These are phyloP conservation scores for Grigorovia humatica DNA, from an alignment of 805 yeast genomes.

Conservation along the genomic window DNA sequence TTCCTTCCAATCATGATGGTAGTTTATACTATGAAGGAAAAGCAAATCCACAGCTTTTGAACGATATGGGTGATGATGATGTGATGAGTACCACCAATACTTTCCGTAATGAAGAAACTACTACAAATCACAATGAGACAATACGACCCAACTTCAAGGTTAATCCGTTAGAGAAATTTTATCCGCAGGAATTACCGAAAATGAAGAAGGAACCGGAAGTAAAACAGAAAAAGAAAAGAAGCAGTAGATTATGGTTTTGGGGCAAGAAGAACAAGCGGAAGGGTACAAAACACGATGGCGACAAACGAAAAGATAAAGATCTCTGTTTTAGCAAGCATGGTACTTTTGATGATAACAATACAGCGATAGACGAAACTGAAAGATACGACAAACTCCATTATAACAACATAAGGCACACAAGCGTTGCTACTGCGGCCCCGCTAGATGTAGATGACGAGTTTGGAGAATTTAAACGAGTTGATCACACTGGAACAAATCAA, in stretches of 20 bases:
- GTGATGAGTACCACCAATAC: background rate
- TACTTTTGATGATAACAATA: background rate
- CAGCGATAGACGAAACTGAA: background rate
- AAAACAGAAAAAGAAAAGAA: conserved; percentile 8
- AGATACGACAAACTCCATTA: too few species aligned
- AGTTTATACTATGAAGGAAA: too few species aligned
- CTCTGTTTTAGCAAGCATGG: background rate
- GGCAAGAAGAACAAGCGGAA: conserved; percentile 7
- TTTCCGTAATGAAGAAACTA: too few species aligned
- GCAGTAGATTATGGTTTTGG: conserved; percentile 22
- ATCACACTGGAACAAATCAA: too few species aligned
- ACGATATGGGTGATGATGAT: background rate
- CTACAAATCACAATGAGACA: background rate
- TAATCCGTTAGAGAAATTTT: conserved; percentile 23
- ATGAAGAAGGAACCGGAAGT: conserved; percentile 10
- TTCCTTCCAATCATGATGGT: too few species aligned
- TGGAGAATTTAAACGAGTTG: conserved; percentile 16
- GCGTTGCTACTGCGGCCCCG: background rate
- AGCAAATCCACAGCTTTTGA: background rate
- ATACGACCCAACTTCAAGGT: conserved; percentile 14
- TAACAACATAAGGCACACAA: too few species aligned
- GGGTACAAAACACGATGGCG: background rate
- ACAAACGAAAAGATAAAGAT: background rate
- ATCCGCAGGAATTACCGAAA: conserved; percentile 19
- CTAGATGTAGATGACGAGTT: conserved; percentile 15